These are phyloP conservation scores for Penicillium argentinense DNA, from an alignment of 495 filamentous ascomycete genomes.

Conservation along the genomic window DNA sequence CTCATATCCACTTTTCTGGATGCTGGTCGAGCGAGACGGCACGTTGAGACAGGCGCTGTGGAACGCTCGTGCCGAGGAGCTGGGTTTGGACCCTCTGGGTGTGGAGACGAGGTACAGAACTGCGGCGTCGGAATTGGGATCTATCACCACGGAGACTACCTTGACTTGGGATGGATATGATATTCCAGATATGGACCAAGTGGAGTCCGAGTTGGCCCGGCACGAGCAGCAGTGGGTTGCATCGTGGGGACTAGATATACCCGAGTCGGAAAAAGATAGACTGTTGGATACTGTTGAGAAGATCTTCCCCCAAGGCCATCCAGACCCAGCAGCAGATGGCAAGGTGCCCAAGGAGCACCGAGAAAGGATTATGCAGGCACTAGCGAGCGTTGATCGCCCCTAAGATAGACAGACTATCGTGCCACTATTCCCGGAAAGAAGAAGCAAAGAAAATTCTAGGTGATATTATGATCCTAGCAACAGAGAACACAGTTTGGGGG, in stretches of 20 bases:
- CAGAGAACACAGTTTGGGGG: slow-evolving; percentile 17
- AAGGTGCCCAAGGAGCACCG: slow-evolving; percentile 27
- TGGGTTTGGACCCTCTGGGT: slow-evolving; percentile 64
- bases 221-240: slow-evolving; percentile 34
- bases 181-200: slow-evolving; percentile 37
- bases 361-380: slow-evolving; percentile 18
- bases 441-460: neutral
- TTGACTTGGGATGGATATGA: slow-evolving; percentile 61
- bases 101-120: slow-evolving; percentile 55
- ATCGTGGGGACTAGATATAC: slow-evolving; percentile 26
- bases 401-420: neutral
- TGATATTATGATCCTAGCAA: slow-evolving; percentile 9
- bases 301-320: slow-evolving; percentile 27
- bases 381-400: slow-evolving; percentile 9
- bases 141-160: slow-evolving; percentile 35
- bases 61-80: slow-evolving; percentile 54
- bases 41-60: slow-evolving; percentile 39
- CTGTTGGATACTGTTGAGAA: slow-evolving; percentile 37
- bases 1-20: slow-evolving; percentile 63
- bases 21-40: slow-evolving; percentile 46
- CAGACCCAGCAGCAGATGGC: slow-evolving; percentile 6
- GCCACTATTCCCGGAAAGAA: neutral
- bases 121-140: slow-evolving; percentile 6
- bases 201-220: slow-evolving; percentile 28
- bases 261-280: slow-evolving; percentile 18